phyloP scores from a whole-genome alignment of 352 stramenopile genomes.

The Globisporangium cylindrosporum region DNA sequence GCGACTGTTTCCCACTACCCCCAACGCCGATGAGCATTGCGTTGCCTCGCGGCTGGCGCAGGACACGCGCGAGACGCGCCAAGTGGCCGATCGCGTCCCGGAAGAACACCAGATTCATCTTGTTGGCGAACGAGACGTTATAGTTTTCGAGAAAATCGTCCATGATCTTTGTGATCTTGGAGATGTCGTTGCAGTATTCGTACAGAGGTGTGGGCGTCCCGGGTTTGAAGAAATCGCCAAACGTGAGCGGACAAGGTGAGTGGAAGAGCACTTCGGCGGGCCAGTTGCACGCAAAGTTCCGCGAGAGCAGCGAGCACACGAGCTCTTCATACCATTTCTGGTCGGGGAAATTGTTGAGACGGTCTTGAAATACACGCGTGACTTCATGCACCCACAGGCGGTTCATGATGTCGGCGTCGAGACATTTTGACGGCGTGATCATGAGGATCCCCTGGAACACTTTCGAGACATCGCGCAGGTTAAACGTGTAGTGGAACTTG shows the following conservation, averaged over 20 bases:
- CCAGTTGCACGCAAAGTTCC: slow-evolving; percentile 81
- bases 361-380: slow-evolving; percentile 92
- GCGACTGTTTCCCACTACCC: slow-evolving; percentile 92
- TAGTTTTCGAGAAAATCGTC: slow-evolving; percentile 94
- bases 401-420: slow-evolving; percentile 80
- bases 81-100: slow-evolving; percentile 91
- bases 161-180: slow-evolving; percentile 84
- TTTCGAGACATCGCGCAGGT: slow-evolving; percentile 94
- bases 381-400: slow-evolving; percentile 92
- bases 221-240: slow-evolving; percentile 91
- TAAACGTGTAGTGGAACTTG: slow-evolving; percentile 95
- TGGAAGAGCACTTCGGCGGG: slow-evolving; percentile 86
- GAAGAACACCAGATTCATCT: slow-evolving; percentile 97
- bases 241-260: slow-evolving; percentile 82
- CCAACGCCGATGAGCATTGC: slow-evolving; percentile 96
- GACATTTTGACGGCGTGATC: slow-evolving; percentile 84
- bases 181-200: slow-evolving; percentile 80
- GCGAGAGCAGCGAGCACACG: slow-evolving; percentile 73
- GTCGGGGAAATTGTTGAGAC: slow-evolving; percentile 86
- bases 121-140: slow-evolving; percentile 91
- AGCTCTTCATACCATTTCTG: slow-evolving; percentile 91
- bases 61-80: slow-evolving; percentile 83
- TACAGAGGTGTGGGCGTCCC: slow-evolving; percentile 76
- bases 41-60: slow-evolving; percentile 91
- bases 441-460: slow-evolving; percentile 96